phyloP scores from a whole-genome alignment of 495 filamentous ascomycete genomes.

The Melanomma pulvis-pyrius region DNA sequence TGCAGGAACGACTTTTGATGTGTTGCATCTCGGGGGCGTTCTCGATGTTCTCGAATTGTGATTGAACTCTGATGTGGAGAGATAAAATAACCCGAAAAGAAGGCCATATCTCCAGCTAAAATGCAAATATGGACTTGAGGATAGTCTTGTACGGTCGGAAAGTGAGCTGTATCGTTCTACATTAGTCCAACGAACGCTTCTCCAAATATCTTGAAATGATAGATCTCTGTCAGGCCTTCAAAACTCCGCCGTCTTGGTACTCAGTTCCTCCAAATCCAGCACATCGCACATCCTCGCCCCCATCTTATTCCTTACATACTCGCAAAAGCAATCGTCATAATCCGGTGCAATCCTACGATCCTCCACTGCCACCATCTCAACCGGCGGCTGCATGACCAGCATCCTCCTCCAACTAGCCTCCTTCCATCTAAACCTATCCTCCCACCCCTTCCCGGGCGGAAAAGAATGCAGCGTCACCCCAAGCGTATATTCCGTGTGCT shows the following conservation, averaged over 20 bases:
- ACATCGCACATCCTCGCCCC: constrained; percentile 16
- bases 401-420: constrained; percentile 26
- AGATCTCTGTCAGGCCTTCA: no score
- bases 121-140: no score
- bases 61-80: no score
- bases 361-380: not conserved
- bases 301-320: constrained; percentile 1
- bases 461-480: not conserved
- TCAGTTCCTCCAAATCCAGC: constrained; percentile 5
- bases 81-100: no score
- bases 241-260: no score
- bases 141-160: no score
- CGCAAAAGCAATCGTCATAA: constrained; percentile 17
- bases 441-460: not conserved
- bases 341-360: constrained; percentile 11
- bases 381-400: constrained; percentile 22
- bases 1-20: not conserved
- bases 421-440: not conserved
- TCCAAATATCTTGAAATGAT: no score
- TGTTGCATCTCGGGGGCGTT: no score
- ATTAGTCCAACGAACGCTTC: no score
- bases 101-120: no score
- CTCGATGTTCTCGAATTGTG: no score
- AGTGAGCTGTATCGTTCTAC: no score
- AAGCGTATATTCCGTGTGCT: not conserved